Evolutionary conservation across 1,284 basidiomycete genomes (phyloP).

Genomic region (Ustilago nuda): DNA sequence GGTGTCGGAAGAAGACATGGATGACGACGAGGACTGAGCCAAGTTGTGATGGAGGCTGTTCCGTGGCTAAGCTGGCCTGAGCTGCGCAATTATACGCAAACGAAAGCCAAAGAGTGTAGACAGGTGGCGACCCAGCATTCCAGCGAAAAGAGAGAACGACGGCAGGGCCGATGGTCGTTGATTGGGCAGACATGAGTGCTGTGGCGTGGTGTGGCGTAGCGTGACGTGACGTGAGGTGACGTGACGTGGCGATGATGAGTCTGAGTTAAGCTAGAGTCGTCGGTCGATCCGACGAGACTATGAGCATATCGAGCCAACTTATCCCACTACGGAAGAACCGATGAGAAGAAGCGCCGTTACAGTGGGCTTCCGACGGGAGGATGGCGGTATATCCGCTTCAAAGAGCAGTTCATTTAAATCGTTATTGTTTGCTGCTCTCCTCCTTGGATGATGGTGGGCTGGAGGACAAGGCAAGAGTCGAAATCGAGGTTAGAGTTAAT

Average conservation of each 20-base stretch:
- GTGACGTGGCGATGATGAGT: background rate
- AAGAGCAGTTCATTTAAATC: background rate
- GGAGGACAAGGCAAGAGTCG: background rate
- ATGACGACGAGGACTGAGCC: constrained; percentile 10
- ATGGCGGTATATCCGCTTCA: too few species aligned
- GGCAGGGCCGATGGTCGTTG: constrained; percentile 7
- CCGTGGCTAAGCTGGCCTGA: background rate
- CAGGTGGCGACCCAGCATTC: constrained; percentile 4
- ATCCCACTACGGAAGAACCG: background rate
- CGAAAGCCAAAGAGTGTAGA: background rate
- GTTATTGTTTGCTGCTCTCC: background rate
- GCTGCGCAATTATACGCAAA: constrained; percentile 3
- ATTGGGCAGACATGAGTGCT: constrained; percentile 1
- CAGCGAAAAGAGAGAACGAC: background rate
- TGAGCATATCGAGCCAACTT: background rate
- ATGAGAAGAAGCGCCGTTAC: background rate
- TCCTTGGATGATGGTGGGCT: background rate
- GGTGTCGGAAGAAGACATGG: constrained; percentile 16
- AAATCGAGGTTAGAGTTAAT: background rate
- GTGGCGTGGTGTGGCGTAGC: background rate
- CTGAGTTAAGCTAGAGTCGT: background rate
- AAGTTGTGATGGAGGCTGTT: background rate
- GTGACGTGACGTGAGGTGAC: background rate
- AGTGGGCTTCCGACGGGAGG: background rate
- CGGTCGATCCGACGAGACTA: background rate